phyloP scores from a whole-genome alignment of 2,329 filamentous ascomycete species.

The Lojkania enalia region DNA sequence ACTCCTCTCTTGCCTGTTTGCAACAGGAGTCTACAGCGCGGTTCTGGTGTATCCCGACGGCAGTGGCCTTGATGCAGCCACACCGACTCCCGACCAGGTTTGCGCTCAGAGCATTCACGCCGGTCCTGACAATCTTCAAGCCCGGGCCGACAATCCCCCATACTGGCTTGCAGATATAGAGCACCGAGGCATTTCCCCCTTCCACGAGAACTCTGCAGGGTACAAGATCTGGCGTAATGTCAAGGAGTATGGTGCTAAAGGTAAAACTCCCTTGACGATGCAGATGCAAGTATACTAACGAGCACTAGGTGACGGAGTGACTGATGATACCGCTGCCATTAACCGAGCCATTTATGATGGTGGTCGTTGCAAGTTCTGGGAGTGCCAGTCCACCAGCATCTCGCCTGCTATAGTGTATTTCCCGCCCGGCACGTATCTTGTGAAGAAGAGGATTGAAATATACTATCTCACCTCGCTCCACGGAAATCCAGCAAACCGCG shows the following conservation, averaged over 20 bases:
- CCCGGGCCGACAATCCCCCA: constrained; percentile 11
- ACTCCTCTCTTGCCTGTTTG: constrained; percentile 35
- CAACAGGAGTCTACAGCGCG: constrained; percentile 24
- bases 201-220: constrained; percentile 40
- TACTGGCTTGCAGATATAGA: constrained; percentile 51
- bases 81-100: too few species aligned
- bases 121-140: not conserved
- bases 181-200: constrained; percentile 49
- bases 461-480: constrained; percentile 68
- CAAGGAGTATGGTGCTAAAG: constrained; percentile 49
- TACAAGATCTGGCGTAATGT: constrained; percentile 53
- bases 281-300: not conserved
- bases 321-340: constrained; percentile 59
- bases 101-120: too few species aligned
- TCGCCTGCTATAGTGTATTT: constrained; percentile 62
- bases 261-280: constrained; percentile 21
- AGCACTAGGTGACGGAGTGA: constrained; percentile 40
- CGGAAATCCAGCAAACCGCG: constrained; percentile 60
- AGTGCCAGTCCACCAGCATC: constrained; percentile 53
- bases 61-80: too few species aligned
- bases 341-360: constrained; percentile 51
- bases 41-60: too few species aligned
- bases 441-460: constrained; percentile 57
- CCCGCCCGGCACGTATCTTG: constrained; percentile 60
- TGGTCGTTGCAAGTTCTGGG: constrained; percentile 49